Base-by-base conservation (phyloP, 1,139 yeast species). In the Kodamaea anthophila region DNA sequence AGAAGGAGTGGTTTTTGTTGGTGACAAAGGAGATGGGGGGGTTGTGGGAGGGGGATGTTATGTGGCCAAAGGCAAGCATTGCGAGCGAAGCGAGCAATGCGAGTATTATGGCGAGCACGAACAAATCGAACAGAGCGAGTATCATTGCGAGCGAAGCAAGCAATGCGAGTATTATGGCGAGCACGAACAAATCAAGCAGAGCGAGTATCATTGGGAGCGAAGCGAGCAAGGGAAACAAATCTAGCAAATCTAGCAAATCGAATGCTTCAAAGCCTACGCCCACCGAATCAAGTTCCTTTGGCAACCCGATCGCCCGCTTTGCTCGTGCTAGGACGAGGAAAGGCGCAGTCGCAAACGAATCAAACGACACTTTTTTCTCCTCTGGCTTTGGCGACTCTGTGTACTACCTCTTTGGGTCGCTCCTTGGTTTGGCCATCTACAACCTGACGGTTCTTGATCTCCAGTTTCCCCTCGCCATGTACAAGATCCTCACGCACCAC, bases 1-100 rank as follows among this genome's bases (percentile, higher is more conserved):
- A 79, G 41, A 88, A 87, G 49, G 97, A 91, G 48, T 91, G 97
- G 97, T 88, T 91, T 52, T 60, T 77, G 29, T 53, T 87, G 18
- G 58, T 91, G 24, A 77, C 84, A 1, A 71, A 74, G 35, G 78
- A 79, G 14, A 53, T 91, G 2, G 83, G 88, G 46, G 71, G 70
- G 44, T n/a, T n/a, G n/a, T n/a, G n/a, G n/a, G n/a, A n/a, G n/a
- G n/a, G n/a, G n/a, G n/a, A n/a, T n/a, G n/a, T n/a, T n/a, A n/a
- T n/a, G n/a, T n/a, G n/a, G n/a, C 81, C 87, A 1, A 60, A 61
- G 28, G 70, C 77, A 26, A 85, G 86, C 0, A 62, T 82, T 57
- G 70, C 83, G 34, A 51, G 57, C 8, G 71, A 73, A 41, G 72
- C 77, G 18, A 83, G 78, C 13, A 88, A 80, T 39, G 81, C 94